Conservation (phyloP, 2,329 filamentous ascomycete genomes). For the Talaromyces sp. region DNA sequence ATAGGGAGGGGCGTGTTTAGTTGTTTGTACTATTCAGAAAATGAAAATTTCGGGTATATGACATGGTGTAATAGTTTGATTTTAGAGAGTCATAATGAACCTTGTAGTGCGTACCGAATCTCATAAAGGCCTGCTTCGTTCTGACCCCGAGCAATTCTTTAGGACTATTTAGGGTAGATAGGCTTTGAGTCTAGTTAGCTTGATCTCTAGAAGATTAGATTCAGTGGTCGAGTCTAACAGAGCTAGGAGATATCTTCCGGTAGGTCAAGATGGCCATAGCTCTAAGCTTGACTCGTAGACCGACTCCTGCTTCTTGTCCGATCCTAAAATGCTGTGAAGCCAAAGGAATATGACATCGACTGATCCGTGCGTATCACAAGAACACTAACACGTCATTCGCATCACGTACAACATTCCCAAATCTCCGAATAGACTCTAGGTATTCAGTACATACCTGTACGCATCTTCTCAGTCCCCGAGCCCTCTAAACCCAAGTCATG, state of each 20-base stretch:
- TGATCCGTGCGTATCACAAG: neutral
- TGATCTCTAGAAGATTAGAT: too few species aligned
- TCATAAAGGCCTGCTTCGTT: too few species aligned
- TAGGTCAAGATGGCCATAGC: neutral
- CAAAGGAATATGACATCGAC: too few species aligned
- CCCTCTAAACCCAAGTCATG: neutral
- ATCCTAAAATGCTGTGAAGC: too few species aligned
- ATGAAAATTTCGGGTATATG: neutral
- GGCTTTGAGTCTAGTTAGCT: too few species aligned
- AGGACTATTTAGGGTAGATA: too few species aligned
- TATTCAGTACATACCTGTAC: neutral
- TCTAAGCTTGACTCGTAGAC: too few species aligned
- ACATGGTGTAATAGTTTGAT: neutral
- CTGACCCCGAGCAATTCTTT: too few species aligned
- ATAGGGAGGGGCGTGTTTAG: conserved; percentile 15
- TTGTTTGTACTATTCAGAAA: neutral
- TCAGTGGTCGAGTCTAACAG: too few species aligned
- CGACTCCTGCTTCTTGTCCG: too few species aligned
- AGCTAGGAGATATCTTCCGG: too few species aligned
- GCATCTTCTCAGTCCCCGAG: neutral
- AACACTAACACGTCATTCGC: neutral
- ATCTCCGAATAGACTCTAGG: too few species aligned
- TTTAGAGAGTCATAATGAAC: neutral
- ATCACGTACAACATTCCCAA: neutral
- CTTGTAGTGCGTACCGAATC: neutral